These are phyloP conservation scores for Sugiyamaella neomexicana DNA, from an alignment of 1,139 yeast genomes.

Conservation along the genomic window DNA sequence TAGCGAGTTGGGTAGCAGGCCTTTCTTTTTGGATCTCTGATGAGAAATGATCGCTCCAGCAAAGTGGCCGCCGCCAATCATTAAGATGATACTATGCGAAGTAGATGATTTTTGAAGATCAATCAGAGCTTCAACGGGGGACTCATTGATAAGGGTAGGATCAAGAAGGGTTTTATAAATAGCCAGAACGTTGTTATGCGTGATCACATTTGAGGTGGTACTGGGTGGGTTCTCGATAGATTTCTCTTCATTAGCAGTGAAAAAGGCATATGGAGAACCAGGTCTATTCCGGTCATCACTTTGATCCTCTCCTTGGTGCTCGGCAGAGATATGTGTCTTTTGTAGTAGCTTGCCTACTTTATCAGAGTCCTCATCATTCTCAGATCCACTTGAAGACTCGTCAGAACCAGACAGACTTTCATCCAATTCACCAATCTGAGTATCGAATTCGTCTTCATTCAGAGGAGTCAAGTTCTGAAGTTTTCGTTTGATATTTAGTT, in stretches of 20 bases:
- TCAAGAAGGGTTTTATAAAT: conserved; percentile 66
- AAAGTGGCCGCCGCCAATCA: conserved; percentile 98
- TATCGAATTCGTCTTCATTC: conserved; percentile 60
- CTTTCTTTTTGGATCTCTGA: conserved; percentile 54
- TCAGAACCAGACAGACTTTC: conserved; percentile 59
- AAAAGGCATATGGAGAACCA: conserved; percentile 61
- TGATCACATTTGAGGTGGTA: neutral
- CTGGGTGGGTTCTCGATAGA: conserved; percentile 23
- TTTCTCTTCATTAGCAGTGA: conserved; percentile 49
- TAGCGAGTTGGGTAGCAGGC: conserved; percentile 46
- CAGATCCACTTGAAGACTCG: conserved; percentile 39
- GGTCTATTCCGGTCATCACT: neutral
- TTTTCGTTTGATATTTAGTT: conserved; percentile 59
- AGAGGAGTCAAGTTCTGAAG: conserved; percentile 50
- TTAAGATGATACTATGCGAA: conserved; percentile 68
- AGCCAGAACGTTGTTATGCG: conserved; percentile 55
- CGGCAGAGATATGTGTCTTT: conserved; percentile 22
- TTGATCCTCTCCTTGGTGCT: conserved; percentile 29
- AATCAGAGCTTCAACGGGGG: conserved; percentile 48
- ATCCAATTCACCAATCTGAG: conserved; percentile 49
- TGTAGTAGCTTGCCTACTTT: conserved; percentile 6
- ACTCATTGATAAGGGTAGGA: conserved; percentile 45
- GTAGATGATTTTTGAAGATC: conserved; percentile 35
- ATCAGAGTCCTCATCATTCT: conserved; percentile 27
- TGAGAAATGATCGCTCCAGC: conserved; percentile 93